These are phyloP conservation scores for Microdochium bolleyi DNA, from an alignment of 2,329 filamentous ascomycete genomes.

Conservation along the genomic window DNA sequence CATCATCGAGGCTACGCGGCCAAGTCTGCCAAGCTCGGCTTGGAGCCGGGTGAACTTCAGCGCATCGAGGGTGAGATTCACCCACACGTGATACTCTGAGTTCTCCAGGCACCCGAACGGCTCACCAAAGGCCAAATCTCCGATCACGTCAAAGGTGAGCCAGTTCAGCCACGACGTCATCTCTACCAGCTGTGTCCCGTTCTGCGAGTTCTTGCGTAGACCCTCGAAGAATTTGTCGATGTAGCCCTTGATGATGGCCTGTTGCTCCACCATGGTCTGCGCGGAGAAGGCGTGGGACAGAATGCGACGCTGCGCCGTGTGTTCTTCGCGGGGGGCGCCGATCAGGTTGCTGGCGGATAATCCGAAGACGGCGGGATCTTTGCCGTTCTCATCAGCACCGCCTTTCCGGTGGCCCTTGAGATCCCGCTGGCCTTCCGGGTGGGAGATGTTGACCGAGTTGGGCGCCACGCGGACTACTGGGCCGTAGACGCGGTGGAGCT, in stretches of 20 bases:
- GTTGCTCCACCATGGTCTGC: conserved; percentile 29
- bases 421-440: conserved; percentile 29
- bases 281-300: conserved; percentile 31
- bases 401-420: conserved; percentile 12
- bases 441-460: conserved; percentile 29
- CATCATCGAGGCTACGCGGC: not conserved
- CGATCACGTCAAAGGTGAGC: not conserved
- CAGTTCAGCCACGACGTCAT: conserved; percentile 11
- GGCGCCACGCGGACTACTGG: conserved; percentile 30
- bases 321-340: conserved; percentile 20
- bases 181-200: conserved; percentile 8
- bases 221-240: conserved; percentile 24
- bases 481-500: conserved; percentile 27
- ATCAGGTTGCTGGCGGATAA: conserved; percentile 15
- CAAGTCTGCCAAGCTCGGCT: not conserved
- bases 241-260: conserved; percentile 28
- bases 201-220: conserved; percentile 15
- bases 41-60: not conserved
- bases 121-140: not conserved
- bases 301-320: conserved; percentile 21
- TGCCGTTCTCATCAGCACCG: conserved; percentile 17
- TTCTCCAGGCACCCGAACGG: conserved; percentile 2
- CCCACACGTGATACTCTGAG: conserved; percentile 1
- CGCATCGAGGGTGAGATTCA: not conserved
- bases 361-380: conserved; percentile 10